These are phyloP conservation scores for Coniochaeta sp. DNA, from an alignment of 2,329 filamentous ascomycete species.

Conservation along the genomic window DNA sequence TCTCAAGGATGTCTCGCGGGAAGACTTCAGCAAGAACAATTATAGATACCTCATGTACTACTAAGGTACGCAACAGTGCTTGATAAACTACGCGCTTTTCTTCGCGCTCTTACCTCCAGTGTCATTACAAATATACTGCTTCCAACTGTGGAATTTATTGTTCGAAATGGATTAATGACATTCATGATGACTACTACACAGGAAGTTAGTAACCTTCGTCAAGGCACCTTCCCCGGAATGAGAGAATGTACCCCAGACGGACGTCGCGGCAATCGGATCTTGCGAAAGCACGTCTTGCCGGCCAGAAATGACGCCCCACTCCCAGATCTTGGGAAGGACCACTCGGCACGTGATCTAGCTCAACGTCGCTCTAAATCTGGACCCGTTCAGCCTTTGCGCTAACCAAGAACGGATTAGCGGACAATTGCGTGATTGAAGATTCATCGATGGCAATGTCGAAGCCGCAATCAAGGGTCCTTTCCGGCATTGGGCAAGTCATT, in stretches of 20 bases:
- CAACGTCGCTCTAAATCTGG: not conserved
- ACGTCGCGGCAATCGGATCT: not conserved
- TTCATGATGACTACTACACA: not conserved
- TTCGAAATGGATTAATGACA: too few relatives aligned
- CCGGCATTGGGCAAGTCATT: not conserved
- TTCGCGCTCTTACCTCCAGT: too few relatives aligned
- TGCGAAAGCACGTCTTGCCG: not conserved
- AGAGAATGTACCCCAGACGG: not conserved
- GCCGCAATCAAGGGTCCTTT: not conserved
- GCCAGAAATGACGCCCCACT: not conserved
- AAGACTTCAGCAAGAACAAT: too few relatives aligned
- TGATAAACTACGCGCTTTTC: too few relatives aligned
- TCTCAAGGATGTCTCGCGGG: too few relatives aligned
- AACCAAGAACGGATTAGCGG: not conserved
- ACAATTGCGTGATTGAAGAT: conserved; percentile 4
- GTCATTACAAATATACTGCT: too few relatives aligned
- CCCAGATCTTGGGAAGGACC: not conserved
- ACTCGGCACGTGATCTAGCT: not conserved
- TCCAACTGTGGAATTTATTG: too few relatives aligned
- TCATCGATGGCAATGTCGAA: not conserved
- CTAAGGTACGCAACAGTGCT: too few relatives aligned
- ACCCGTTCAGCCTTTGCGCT: not conserved
- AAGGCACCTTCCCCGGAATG: not conserved
- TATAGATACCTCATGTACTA: too few relatives aligned
- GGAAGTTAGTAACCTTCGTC: not conserved